Conservation (phyloP, 352 stramenopile species). For the Pythium vanterpoolii region DNA sequence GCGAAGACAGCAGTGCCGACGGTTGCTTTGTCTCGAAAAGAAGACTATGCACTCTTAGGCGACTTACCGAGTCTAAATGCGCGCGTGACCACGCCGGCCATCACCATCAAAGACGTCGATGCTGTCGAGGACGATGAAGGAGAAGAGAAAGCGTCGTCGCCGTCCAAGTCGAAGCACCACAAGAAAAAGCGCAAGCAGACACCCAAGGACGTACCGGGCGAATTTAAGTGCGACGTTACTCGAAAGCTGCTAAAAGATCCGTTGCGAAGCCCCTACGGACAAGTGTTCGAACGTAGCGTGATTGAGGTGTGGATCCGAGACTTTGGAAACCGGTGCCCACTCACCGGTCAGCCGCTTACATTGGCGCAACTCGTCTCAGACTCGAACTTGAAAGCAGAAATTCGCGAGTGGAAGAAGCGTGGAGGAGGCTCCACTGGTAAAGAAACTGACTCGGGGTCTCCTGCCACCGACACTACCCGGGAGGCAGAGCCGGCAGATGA, state of each 20-base stretch:
- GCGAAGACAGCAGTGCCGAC: conserved; percentile 23
- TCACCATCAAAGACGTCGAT: conserved; percentile 55
- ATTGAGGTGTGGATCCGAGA: conserved; percentile 81
- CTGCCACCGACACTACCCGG: conserved; percentile 3
- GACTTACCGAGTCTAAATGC: conserved; percentile 64
- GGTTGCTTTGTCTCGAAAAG: conserved; percentile 57
- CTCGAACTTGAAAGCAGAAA: conserved; percentile 51
- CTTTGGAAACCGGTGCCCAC: conserved; percentile 77
- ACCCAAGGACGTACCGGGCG: conserved; percentile 31
- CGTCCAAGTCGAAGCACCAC: conserved; percentile 26
- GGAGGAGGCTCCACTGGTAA: background rate
- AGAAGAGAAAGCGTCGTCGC: conserved; percentile 29
- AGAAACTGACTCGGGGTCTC: background rate
- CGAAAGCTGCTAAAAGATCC: conserved; percentile 67
- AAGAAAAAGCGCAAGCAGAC: conserved; percentile 47
- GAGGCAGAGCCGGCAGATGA: conserved; percentile 15
- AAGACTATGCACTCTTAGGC: conserved; percentile 76
- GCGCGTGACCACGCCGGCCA: conserved; percentile 25
- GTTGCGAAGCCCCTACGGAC: conserved; percentile 67
- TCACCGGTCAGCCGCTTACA: conserved; percentile 67
- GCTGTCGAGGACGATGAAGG: conserved; percentile 29
- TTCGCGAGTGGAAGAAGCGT: conserved; percentile 63
- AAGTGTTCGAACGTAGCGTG: conserved; percentile 74
- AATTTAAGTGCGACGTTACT: conserved; percentile 78
- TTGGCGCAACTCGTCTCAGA: conserved; percentile 47